Evolutionary conservation across 129 eudicot genomes (phyloP), one percentile per base, ranked within the genome.

Genomic region (Pulicaria dysenterica): DNA sequence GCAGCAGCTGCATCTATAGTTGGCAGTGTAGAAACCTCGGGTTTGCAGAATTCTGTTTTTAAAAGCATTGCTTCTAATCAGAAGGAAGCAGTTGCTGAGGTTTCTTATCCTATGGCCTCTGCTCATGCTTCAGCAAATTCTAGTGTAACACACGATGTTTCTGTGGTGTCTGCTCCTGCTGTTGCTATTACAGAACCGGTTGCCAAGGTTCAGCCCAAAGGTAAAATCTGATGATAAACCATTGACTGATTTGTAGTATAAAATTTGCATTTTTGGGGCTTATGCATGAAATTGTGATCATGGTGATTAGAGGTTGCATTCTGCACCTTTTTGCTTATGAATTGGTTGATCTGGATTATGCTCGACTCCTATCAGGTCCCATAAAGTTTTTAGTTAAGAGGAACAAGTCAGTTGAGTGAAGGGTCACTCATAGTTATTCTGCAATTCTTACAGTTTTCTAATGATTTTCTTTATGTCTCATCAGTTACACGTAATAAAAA

Each of bases 151-250:
- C 70, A 57, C 11, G 71, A n/a, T 69, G 79, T n/a, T 36, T 70
- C 90, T 36, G 77, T 65, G 53, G 41, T 86, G 40, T 85, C 90
- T 19, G 75, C 80, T 8, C 69, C 83, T 49, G 53, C 89, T 60
- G 82, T 73, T 49, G 64, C 85, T 13, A 50, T 85, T 7, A 43
- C 83, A 14, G 83, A 86, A 69, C 40, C 87, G 11, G 77, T 78
- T 41, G 59, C 91, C n/a, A 93, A 93, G 75, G 81, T 38, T 77
- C 96, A 83, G 48, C 54, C 96, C 31, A 94, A 90, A 83, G 99
- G 99, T 90, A 86, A 57, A 58, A 19, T 40, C 51, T 67, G 79
- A 64, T 47, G 41, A 12, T 57, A 36, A 36, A 8, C 68, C 31
- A 24, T 24, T 24, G 31, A 24, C 31, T 24, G 31, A 2, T 24